Percentiles rank a stretch among this genome's conserved stretches.
These are phyloP conservation scores for Diaporthe humulicola DNA, from an alignment of 2,329 filamentous ascomycete species.

Conservation along the genomic window DNA sequence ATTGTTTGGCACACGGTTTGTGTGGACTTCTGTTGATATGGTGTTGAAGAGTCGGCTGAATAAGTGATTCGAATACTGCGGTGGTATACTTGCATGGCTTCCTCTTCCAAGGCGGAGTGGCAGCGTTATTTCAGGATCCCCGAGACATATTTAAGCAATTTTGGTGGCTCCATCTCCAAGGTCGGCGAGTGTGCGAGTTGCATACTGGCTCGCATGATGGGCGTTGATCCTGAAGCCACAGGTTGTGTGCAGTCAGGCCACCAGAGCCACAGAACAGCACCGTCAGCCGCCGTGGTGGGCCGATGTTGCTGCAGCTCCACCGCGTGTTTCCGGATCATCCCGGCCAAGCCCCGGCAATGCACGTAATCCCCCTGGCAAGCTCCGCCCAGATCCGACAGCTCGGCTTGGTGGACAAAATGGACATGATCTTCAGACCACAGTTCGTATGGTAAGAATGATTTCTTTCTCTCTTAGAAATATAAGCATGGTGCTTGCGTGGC, in stretches of 20 bases:
- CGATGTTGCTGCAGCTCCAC: slow-evolving; percentile 36
- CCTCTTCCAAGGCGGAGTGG: not conserved
- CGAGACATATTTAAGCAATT: not conserved
- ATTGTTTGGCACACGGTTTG: not conserved
- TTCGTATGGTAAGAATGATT: not conserved
- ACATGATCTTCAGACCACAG: slow-evolving; percentile 6
- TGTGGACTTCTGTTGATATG: not conserved
- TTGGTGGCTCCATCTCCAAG: not conserved
- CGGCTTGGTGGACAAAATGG: not conserved
- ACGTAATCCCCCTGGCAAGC: not conserved
- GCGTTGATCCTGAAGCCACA: slow-evolving; percentile 34
- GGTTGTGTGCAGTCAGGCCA: slow-evolving; percentile 30
- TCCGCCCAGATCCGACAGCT: slow-evolving; percentile 2
- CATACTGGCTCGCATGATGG: slow-evolving; percentile 34
- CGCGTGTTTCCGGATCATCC: slow-evolving; percentile 26
- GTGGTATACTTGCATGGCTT: not conserved
- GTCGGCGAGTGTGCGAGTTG: not conserved
- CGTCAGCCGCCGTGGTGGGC: slow-evolving; percentile 31
- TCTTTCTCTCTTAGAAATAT: not conserved
- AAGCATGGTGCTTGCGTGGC: not conserved
- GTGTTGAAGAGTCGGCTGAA: not conserved
- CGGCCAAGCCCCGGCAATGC: slow-evolving; percentile 25
- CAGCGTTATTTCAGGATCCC: not conserved
- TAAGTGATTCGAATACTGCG: not conserved
- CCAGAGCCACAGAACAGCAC: slow-evolving; percentile 31